Evolutionary conservation across 1,139 yeast genomes (phyloP).

Genomic region (Suhomyces taliae): DNA sequence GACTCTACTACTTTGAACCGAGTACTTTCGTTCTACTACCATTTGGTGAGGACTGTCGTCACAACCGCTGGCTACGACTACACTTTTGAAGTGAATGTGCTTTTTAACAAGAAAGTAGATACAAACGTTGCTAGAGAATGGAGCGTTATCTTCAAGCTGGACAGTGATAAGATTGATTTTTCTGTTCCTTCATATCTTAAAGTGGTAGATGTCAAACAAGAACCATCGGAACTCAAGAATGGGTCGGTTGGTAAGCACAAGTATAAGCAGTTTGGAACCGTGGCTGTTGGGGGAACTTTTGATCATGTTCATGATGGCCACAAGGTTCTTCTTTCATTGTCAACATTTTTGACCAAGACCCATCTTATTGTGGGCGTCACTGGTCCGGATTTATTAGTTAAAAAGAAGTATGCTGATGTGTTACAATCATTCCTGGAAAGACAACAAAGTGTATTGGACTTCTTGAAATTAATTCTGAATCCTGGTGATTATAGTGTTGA

Average conservation of each 20-base stretch:
- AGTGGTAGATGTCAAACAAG: neutral
- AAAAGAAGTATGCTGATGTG: conserved; percentile 70
- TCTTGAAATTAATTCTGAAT: conserved; percentile 43
- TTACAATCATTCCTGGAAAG: conserved; percentile 62
- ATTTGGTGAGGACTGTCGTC: conserved; percentile 23
- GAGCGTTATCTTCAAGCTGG: conserved; percentile 4
- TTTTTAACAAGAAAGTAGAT: conserved; percentile 23
- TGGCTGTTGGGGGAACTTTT: conserved; percentile 93
- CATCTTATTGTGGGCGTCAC: conserved; percentile 80
- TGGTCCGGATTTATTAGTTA: conserved; percentile 68
- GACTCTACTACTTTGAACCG: conserved; percentile 25
- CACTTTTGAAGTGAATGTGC: conserved; percentile 32
- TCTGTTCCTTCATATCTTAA: neutral
- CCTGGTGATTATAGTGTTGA: conserved; percentile 24
- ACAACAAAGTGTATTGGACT: conserved; percentile 43
- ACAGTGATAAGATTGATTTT: neutral
- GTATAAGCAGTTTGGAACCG: conserved; percentile 6
- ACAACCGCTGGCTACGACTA: conserved; percentile 23
- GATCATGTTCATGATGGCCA: conserved; percentile 98
- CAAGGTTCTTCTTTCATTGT: conserved; percentile 73
- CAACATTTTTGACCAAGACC: conserved; percentile 58
- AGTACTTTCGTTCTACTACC: conserved; percentile 30
- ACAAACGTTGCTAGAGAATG: conserved; percentile 4
- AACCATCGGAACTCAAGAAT: neutral
- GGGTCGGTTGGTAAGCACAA: neutral